These are phyloP conservation scores for Piromyces sp. DNA, from an alignment of 192 early-diverging fungal genomes.

Conservation along the genomic window DNA sequence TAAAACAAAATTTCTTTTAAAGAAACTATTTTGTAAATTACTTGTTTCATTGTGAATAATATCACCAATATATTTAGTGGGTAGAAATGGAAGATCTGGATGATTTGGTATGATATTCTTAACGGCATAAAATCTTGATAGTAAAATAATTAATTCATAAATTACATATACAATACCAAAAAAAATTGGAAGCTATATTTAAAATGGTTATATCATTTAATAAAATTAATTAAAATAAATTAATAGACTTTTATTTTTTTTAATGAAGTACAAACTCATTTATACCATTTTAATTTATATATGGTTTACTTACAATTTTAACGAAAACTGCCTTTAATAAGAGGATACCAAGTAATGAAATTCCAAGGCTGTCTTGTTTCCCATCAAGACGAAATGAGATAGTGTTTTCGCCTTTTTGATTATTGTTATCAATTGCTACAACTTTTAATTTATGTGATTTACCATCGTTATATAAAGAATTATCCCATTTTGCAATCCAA, in stretches of 20 bases:
- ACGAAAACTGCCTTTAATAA: not conserved
- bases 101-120: not conserved
- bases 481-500: slow-evolving; percentile 57
- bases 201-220: not conserved
- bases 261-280: too few relatives aligned
- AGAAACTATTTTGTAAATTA: not conserved
- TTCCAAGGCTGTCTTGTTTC: slow-evolving; percentile 2
- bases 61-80: not conserved
- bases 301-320: not conserved
- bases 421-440: slow-evolving; percentile 33
- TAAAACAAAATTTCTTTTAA: not conserved
- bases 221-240: too few relatives aligned
- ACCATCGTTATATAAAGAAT: slow-evolving; percentile 45
- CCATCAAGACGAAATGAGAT: slow-evolving; percentile 55
- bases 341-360: not conserved
- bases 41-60: not conserved
- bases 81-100: not conserved
- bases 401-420: slow-evolving; percentile 18
- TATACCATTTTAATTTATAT: too few relatives aligned
- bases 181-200: not conserved
- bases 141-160: not conserved
- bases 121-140: not conserved
- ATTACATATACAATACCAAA: not conserved
- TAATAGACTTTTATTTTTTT: too few relatives aligned
- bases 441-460: slow-evolving; percentile 43